Evolutionary conservation across 768 basidiomycete genomes (phyloP).

Genomic region (Nidularia sp.): DNA sequence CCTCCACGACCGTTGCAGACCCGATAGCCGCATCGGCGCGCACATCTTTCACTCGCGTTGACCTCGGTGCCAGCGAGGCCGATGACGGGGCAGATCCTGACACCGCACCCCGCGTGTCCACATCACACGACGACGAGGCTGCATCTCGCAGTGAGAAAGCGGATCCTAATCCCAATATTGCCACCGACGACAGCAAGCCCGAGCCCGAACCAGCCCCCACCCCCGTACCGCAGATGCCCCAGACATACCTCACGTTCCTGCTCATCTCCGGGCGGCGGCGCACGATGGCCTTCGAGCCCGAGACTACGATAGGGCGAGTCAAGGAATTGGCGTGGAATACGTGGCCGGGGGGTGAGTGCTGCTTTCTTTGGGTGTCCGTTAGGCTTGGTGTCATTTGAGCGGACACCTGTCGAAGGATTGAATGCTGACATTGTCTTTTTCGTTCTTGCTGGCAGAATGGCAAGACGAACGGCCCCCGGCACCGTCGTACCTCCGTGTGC

Average conservation of each 20-base stretch:
- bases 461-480: conserved; percentile 75
- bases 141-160: too few relatives aligned
- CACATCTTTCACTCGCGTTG: conserved; percentile 1
- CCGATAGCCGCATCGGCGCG: not conserved
- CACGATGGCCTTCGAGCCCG: conserved; percentile 73
- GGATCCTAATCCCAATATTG: not conserved
- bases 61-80: conserved; percentile 3
- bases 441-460: conserved; percentile 48
- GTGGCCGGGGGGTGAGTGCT: conserved; percentile 64
- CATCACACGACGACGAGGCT: not conserved
- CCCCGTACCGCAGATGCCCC: conserved; percentile 54
- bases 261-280: conserved; percentile 65
- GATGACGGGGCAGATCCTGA: not conserved
- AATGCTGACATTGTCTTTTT: conserved; percentile 1
- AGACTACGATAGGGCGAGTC: conserved; percentile 69
- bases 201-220: not conserved
- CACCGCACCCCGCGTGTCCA: not conserved
- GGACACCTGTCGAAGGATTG: conserved; percentile 6
- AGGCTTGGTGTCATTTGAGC: not conserved
- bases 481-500: conserved; percentile 70
- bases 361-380: not conserved
- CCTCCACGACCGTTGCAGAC: not conserved
- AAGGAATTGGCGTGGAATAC: conserved; percentile 84
- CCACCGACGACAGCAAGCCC: not conserved
- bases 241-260: conserved; percentile 67